phyloP scores from a whole-genome alignment of 371 early-diverging fungal genomes.

The Phascolomyces articulosus region DNA sequence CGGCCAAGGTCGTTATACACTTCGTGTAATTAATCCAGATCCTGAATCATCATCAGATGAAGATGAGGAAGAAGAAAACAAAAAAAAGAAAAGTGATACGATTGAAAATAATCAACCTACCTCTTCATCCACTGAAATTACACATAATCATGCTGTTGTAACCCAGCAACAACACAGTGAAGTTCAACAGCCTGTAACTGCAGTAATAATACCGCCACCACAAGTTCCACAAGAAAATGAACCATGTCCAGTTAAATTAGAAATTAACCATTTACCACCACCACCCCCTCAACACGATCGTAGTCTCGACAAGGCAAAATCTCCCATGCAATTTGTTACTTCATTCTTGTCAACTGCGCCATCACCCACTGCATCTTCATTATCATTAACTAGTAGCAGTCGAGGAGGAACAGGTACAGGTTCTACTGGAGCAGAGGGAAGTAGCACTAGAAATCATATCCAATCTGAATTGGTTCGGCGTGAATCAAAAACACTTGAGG shows the following conservation, averaged over 20 bases:
- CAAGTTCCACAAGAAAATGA: background rate
- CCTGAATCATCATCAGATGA: conserved; percentile 17
- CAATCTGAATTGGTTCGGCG: background rate
- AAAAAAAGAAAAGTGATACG: background rate
- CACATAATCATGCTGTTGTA: background rate
- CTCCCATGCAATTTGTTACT: conserved; percentile 1
- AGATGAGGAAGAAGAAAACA: conserved; percentile 15
- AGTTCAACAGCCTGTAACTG: background rate
- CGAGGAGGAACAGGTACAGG: background rate
- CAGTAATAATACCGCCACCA: background rate
- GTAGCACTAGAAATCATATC: background rate
- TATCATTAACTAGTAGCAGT: conserved; percentile 11
- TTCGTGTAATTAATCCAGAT: conserved; percentile 33
- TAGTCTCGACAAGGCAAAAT: background rate
- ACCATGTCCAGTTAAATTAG: background rate
- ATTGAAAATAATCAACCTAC: background rate
- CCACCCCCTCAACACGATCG: background rate
- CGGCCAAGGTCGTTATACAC: conserved; percentile 11
- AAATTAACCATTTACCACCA: background rate
- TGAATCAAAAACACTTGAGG: conserved; percentile 7
- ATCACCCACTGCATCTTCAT: conserved; percentile 14
- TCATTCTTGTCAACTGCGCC: conserved; percentile 10
- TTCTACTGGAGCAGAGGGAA: background rate
- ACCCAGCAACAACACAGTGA: conserved; percentile 1
- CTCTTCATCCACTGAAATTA: background rate